Conservation (phyloP, 2,329 filamentous ascomycete genomes). For the Trichoderma pleuroti region DNA sequence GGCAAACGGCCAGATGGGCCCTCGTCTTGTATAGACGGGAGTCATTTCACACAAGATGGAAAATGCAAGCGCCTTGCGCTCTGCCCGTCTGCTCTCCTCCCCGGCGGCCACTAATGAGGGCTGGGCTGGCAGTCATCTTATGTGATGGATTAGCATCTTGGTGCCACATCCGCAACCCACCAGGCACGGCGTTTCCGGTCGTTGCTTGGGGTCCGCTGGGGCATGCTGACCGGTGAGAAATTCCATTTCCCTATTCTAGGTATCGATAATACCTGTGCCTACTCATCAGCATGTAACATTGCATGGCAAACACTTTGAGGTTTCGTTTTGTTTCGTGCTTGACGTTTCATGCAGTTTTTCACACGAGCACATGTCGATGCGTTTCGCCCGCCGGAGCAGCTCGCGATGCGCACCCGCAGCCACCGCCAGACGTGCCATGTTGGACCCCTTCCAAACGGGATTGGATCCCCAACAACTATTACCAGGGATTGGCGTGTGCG, state of each 20-base stretch:
- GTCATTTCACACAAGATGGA: neutral
- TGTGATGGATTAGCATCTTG: conserved; percentile 9
- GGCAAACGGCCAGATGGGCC: neutral
- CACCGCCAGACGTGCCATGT: neutral
- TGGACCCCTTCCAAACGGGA: neutral
- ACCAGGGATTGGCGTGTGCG: conserved; percentile 10
- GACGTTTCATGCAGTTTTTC: neutral
- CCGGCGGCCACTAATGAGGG: neutral
- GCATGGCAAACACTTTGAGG: neutral
- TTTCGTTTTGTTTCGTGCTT: neutral
- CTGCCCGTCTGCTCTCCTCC: neutral
- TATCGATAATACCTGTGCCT: neutral
- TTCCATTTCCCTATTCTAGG: neutral
- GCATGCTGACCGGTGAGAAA: conserved; percentile 7
- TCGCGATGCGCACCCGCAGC: neutral
- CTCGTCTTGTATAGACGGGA: neutral
- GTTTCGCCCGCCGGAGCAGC: neutral
- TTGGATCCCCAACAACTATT: neutral
- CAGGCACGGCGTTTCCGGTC: conserved; percentile 11
- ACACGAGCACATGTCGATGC: neutral
- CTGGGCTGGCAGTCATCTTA: conserved; percentile 8
- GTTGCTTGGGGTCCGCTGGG: conserved; percentile 8
- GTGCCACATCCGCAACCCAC: conserved; percentile 13
- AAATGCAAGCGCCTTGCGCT: neutral
- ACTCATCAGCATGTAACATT: neutral